Conservation (phyloP, 208 protist genomes). For the Trypanosoma rangeli region DNA sequence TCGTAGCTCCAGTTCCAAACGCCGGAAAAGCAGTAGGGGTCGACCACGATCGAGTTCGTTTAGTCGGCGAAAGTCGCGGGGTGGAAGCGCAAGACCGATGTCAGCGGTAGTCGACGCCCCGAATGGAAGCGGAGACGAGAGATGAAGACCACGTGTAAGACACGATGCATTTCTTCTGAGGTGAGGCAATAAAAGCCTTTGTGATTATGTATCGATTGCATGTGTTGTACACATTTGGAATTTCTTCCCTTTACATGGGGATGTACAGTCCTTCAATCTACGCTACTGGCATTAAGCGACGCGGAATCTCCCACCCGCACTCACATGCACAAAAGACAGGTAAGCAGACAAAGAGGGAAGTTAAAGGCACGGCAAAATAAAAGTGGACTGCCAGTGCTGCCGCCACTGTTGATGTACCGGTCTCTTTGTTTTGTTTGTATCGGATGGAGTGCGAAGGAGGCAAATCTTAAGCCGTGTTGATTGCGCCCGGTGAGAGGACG, state of each 20-base stretch:
- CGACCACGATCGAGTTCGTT: not conserved
- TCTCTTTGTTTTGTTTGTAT: not conserved
- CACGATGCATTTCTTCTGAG: not conserved
- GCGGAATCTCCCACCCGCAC: not conserved
- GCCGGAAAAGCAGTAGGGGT: slow-evolving; percentile 1
- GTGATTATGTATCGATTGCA: not conserved
- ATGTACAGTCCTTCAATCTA: not conserved
- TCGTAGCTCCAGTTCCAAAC: slow-evolving; percentile 9
- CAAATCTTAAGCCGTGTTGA: no score
- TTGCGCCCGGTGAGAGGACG: not conserved
- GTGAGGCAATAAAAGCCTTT: not conserved
- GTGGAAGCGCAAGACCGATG: not conserved
- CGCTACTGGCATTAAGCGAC: not conserved
- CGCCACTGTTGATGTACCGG: no score
- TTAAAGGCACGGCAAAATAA: not conserved
- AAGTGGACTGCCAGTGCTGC: not conserved
- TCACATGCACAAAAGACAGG: not conserved
- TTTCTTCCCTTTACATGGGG: not conserved
- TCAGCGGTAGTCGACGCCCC: not conserved
- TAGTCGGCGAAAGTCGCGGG: not conserved
- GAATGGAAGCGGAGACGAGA: not conserved
- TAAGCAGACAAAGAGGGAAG: not conserved
- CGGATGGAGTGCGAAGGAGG: not conserved
- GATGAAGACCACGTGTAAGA: not conserved
- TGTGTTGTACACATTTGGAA: not conserved